phyloP scores from a whole-genome alignment of 768 basidiomycete species.

The Tylopilus balloui region DNA sequence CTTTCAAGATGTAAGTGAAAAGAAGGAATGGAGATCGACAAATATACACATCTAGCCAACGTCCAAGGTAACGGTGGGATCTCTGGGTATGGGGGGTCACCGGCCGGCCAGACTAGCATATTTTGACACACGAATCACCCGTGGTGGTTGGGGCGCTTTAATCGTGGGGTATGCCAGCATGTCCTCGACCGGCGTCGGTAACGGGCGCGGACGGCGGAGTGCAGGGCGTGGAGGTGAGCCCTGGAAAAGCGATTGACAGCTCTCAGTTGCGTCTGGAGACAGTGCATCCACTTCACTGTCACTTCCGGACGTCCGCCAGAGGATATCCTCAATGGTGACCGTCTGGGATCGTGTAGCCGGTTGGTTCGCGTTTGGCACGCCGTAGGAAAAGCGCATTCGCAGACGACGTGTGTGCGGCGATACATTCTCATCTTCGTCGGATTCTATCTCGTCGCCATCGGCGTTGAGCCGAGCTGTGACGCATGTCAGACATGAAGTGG shows the following conservation, averaged over 20 bases:
- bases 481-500: constrained; percentile 6
- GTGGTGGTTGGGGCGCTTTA: constrained; percentile 9
- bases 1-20: constrained; percentile 1
- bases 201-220: constrained; percentile 37
- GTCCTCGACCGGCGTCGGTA: constrained; percentile 52
- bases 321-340: constrained; percentile 24
- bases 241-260: constrained; percentile 10
- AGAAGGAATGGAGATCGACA: constrained; percentile 4
- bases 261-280: constrained; percentile 22
- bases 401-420: constrained; percentile 51
- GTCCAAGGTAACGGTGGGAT: background rate
- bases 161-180: constrained; percentile 37
- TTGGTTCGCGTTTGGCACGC: constrained; percentile 19
- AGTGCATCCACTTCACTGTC: constrained; percentile 18
- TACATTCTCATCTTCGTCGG: constrained; percentile 49
- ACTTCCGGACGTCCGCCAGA: constrained; percentile 24
- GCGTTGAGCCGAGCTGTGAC: constrained; percentile 36
- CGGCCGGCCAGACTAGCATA: constrained; percentile 31
- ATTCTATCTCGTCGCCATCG: constrained; percentile 61
- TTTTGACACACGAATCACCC: constrained; percentile 22
- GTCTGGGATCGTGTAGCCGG: constrained; percentile 29
- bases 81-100: constrained; percentile 17
- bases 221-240: constrained; percentile 12
- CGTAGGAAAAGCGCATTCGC: constrained; percentile 35
- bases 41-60: background rate